Evolutionary conservation across 2,329 filamentous ascomycete genomes (phyloP), one percentile per base, ranked within the genome.

Genomic region (Rhinocladiella mackenziei): DNA sequence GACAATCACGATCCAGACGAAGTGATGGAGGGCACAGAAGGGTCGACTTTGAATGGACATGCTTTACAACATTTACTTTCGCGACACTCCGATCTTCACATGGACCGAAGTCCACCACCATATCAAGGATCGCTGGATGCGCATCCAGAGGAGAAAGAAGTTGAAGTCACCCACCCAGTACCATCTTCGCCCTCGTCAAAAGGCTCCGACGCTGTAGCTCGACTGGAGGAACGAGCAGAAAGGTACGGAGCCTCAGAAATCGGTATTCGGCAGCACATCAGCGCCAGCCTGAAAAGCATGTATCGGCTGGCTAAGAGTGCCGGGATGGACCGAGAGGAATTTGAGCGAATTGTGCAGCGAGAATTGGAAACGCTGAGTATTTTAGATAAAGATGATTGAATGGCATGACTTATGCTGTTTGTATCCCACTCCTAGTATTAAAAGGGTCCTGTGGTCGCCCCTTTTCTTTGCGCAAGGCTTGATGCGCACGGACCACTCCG

Each of bases 221-320:
- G 64, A 29, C 60, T 82, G 30, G 79, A 83, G 56, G 63, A 72
- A 19, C 64, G 72, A 42, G 76, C 75, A 1, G 69, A 71, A 48
- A 69, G 58, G 26, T 67, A 69, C 50, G 74, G 74, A 3, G 65
- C 73, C n/a, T 75, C 74, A 2, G 78, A 81, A 57, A 62, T 77
- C 7, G 79, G 75, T 2, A 75, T 83, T 36, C 76, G 78, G 55
- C 77, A 80, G 58, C 80, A 83, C 54, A 80, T 83, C 44, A 72
- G 75, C 49, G 77, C 76, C 1, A 78, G 76, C 53, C 70, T 83
- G 55, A 82, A 82, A 65, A 80, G 76, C 57, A 60, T 83, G 58
- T 82, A 77, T 62, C 71, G 78, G 2, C 60, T 83, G 41, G 78
- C 78, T 1, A 74, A 69, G 55, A 71, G 71, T 18, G 74, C 74